A percentile compares a stretch with the other conserved stretches of the same genome.
Evolutionary conservation across 2,329 filamentous ascomycete species (phyloP).

Genomic region (Colletotrichum higginsianum): DNA sequence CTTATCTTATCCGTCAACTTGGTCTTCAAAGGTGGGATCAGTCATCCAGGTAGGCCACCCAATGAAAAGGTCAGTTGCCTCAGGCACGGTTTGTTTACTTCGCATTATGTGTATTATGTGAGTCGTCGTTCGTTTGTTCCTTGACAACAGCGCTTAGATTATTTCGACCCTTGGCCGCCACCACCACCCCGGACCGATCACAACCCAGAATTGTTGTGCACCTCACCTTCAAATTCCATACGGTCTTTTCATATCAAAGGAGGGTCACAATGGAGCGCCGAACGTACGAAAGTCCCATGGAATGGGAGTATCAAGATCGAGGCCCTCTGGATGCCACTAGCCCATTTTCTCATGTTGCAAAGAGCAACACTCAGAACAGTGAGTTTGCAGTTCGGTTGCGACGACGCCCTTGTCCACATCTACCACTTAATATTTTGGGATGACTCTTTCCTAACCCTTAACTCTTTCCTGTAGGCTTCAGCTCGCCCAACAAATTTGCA

Average conservation of each 20-base stretch:
- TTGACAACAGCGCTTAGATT: slow-evolving; percentile 11
- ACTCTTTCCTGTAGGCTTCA: slow-evolving; percentile 51
- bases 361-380: slow-evolving; percentile 58
- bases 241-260: slow-evolving; percentile 17
- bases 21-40: too few relatives aligned
- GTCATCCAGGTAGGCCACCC: background rate
- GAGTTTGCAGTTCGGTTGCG: slow-evolving; percentile 39
- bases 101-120: slow-evolving; percentile 2
- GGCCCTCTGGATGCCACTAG: slow-evolving; percentile 73
- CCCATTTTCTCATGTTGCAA: slow-evolving; percentile 71
- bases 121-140: slow-evolving; percentile 10
- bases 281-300: slow-evolving; percentile 74
- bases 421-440: too few relatives aligned
- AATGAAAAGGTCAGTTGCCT: slow-evolving; percentile 31
- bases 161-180: slow-evolving; percentile 21
- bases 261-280: slow-evolving; percentile 64
- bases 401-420: background rate
- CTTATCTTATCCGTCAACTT: too few relatives aligned
- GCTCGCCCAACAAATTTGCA: slow-evolving; percentile 55
- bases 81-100: slow-evolving; percentile 44
- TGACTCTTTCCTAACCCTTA: slow-evolving; percentile 1
- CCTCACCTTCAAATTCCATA: slow-evolving; percentile 16
- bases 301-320: slow-evolving; percentile 74
- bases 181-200: slow-evolving; percentile 22
- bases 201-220: slow-evolving; percentile 2